Evolutionary conservation across 805 yeast genomes (phyloP).

Genomic region (Myxozyma geophila): DNA sequence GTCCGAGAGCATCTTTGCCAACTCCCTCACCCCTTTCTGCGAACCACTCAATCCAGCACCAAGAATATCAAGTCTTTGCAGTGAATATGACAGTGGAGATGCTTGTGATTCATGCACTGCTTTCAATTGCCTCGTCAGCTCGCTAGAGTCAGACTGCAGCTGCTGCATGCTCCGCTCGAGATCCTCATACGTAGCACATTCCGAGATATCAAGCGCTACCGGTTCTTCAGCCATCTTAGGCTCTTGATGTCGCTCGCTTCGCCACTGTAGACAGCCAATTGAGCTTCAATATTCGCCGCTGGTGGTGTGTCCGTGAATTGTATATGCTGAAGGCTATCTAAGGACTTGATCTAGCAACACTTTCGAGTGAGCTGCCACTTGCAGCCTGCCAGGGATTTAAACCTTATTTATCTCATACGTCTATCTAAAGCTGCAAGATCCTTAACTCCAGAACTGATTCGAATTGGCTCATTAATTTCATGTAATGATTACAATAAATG

Average conservation of each 20-base stretch:
- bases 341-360: constrained; percentile 1
- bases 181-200: constrained; percentile 29
- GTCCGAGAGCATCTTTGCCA: constrained; percentile 58
- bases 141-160: constrained; percentile 21
- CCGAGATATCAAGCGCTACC: constrained; percentile 13
- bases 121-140: constrained; percentile 12
- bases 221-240: constrained; percentile 4
- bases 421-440: too few relatives aligned
- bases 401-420: not conserved
- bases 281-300: not conserved
- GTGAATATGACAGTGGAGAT: constrained; percentile 28
- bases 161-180: constrained; percentile 13
- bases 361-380: not conserved
- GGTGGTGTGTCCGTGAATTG: not conserved
- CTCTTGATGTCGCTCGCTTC: not conserved
- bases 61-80: constrained; percentile 41
- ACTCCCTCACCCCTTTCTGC: constrained; percentile 61
- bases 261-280: not conserved
- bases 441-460: not conserved
- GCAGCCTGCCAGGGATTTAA: not conserved
- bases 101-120: constrained; percentile 16
- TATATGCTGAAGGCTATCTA: not conserved
- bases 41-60: constrained; percentile 42
- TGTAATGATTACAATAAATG: not conserved
- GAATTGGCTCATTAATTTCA: not conserved